These are phyloP conservation scores for Xylariales sp. DNA, from an alignment of 2,329 filamentous ascomycete species.

Conservation along the genomic window DNA sequence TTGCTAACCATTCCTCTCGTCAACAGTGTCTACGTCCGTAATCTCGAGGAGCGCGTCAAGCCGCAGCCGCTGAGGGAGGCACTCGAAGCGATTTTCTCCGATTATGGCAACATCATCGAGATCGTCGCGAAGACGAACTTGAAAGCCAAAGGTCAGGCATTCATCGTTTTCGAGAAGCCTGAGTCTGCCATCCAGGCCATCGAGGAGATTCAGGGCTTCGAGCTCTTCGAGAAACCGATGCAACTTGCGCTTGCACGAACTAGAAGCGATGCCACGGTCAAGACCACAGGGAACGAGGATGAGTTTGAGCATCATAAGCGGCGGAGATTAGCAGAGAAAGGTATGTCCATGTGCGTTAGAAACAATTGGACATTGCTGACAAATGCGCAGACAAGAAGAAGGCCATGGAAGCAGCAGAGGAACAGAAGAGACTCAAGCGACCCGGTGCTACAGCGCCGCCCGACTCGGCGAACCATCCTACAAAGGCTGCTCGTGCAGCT, in stretches of 20 bases:
- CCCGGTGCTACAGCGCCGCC: conserved; percentile 41
- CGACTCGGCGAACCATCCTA: conserved; percentile 49
- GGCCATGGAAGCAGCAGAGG: conserved; percentile 73
- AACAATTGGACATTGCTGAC: conserved; percentile 11
- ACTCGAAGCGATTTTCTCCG: conserved; percentile 73
- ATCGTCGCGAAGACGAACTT: conserved; percentile 85
- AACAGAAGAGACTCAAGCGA: conserved; percentile 71
- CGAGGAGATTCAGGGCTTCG: conserved; percentile 87
- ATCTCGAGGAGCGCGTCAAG: conserved; percentile 90
- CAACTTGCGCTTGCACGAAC: conserved; percentile 76
- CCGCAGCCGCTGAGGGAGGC: conserved; percentile 69
- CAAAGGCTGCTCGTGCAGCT: conserved; percentile 65
- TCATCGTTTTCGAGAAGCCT: conserved; percentile 82
- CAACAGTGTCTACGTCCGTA: conserved; percentile 64
- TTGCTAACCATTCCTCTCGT: conserved; percentile 7
- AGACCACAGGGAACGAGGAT: conserved; percentile 66
- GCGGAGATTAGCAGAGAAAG: conserved; percentile 81
- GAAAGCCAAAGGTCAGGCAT: conserved; percentile 91
- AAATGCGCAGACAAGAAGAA: conserved; percentile 61
- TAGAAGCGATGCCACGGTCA: conserved; percentile 81
- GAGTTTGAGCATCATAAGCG: conserved; percentile 85
- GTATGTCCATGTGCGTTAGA: conserved; percentile 41
- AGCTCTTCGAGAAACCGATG: conserved; percentile 90
- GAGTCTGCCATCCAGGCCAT: conserved; percentile 77
- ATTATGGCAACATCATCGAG: conserved; percentile 82